phyloP scores from a whole-genome alignment of 23 red algal species.

The Gracilaria domingensis region DNA sequence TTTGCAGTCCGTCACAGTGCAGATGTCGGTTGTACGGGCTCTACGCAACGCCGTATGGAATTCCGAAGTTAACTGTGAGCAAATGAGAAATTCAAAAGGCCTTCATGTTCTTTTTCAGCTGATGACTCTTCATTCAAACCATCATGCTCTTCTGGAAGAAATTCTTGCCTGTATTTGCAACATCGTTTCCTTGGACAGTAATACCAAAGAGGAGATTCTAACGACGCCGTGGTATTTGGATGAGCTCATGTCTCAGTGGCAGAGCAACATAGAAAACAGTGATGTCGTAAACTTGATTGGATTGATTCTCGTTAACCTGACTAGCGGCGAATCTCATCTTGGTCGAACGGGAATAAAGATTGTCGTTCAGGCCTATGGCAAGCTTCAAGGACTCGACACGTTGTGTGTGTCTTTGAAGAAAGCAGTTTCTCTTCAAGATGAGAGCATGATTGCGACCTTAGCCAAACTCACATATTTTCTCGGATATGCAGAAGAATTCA shows the following conservation, averaged over 20 bases:
- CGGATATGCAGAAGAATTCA: background rate
- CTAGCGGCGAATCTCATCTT: background rate
- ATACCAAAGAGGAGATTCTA: background rate
- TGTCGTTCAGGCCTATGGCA: background rate
- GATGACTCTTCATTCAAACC: background rate
- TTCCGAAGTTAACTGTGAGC: constrained; percentile 2
- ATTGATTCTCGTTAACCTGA: constrained; percentile 1
- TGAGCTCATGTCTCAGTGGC: background rate
- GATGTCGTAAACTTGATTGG: background rate
- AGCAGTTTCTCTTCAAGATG: background rate
- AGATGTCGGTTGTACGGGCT: background rate
- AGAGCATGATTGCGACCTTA: background rate
- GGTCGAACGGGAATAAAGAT: background rate
- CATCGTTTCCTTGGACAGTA: background rate
- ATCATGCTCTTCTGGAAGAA: constrained; percentile 6
- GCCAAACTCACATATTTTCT: constrained; percentile 10
- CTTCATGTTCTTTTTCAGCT: constrained; percentile 12
- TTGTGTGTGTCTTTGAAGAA: background rate
- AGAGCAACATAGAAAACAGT: background rate
- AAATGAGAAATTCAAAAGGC: background rate
- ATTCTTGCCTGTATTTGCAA: constrained; percentile 33
- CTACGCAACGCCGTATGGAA: constrained; percentile 1
- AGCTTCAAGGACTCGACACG: background rate
- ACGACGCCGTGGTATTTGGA: background rate
- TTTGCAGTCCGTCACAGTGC: background rate